Percentiles rank a stretch among this genome's conserved stretches.
Conservation (phyloP, 148 eudicot species). For the Amaranthus hypochondriacus region DNA sequence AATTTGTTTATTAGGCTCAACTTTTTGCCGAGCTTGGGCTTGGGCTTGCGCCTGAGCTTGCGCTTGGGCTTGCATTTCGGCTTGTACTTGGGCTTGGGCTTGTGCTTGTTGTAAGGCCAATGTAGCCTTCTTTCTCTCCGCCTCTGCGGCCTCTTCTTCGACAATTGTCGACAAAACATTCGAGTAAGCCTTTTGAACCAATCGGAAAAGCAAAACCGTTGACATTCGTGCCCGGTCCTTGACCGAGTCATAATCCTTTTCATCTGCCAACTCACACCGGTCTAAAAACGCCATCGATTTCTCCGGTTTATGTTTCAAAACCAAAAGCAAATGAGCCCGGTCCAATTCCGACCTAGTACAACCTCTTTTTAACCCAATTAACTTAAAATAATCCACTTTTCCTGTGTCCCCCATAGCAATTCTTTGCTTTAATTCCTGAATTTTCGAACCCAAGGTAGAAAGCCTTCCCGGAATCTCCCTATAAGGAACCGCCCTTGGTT, state of each 20-base stretch:
- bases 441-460: constrained; percentile 44
- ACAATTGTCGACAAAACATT: constrained; percentile 38
- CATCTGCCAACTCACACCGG: constrained; percentile 73
- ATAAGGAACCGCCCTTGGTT: constrained; percentile 52
- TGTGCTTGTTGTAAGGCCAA: constrained; percentile 43
- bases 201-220: constrained; percentile 51
- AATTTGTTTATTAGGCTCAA: not conserved
- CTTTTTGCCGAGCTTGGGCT: constrained; percentile 10
- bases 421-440: constrained; percentile 61
- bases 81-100: not conserved
- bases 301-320: constrained; percentile 80
- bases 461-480: constrained; percentile 77
- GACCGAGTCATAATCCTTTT: constrained; percentile 52
- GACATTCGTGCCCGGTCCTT: constrained; percentile 74
- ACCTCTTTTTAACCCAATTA: constrained; percentile 77
- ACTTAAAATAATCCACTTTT: constrained; percentile 69
- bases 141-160: constrained; percentile 60
- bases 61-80: not conserved
- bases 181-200: constrained; percentile 71
- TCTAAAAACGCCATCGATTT: constrained; percentile 62
- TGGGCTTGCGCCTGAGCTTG: constrained; percentile 8
- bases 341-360: constrained; percentile 86
- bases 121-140: constrained; percentile 51
- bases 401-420: constrained; percentile 78
- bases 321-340: constrained; percentile 76